Conservation (phyloP, 2,329 filamentous ascomycete genomes). For the Nemania bipapillata region DNA sequence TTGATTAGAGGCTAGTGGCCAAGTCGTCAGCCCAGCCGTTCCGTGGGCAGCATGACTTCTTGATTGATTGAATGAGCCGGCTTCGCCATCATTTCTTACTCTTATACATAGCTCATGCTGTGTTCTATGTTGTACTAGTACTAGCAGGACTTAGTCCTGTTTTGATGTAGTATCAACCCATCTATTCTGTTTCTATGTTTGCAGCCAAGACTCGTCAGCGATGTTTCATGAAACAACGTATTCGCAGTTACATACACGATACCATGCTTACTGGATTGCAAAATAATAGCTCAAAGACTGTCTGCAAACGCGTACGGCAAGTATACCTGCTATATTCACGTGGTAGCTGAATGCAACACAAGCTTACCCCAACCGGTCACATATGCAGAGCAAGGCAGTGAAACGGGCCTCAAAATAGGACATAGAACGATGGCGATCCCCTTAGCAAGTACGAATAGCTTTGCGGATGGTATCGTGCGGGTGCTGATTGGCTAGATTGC, state of each 20-base stretch:
- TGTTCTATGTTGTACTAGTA: not conserved
- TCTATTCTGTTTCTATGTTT: not conserved
- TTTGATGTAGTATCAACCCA: not conserved
- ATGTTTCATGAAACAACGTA: slow-evolving; percentile 5
- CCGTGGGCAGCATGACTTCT: not conserved
- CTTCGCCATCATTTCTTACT: not conserved
- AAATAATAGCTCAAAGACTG: not conserved
- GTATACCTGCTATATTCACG: not conserved
- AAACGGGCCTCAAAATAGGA: not conserved
- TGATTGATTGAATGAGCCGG: not conserved
- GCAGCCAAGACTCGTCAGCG: not conserved
- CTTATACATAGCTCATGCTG: slow-evolving; percentile 15
- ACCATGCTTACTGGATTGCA: not conserved
- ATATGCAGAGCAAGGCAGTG: not conserved
- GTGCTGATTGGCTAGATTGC: not conserved
- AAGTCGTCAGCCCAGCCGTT: not conserved
- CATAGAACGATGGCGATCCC: not conserved
- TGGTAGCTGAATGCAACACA: slow-evolving; percentile 1
- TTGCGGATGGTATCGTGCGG: not conserved
- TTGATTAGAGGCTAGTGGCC: not conserved
- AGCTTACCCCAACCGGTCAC: not conserved
- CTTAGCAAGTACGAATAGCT: not conserved
- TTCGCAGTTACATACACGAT: not conserved
- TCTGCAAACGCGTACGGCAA: not conserved
- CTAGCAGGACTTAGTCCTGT: no score